Base-by-base conservation (phyloP, 192 early-diverging fungal species). In the Diversispora epigaea region DNA sequence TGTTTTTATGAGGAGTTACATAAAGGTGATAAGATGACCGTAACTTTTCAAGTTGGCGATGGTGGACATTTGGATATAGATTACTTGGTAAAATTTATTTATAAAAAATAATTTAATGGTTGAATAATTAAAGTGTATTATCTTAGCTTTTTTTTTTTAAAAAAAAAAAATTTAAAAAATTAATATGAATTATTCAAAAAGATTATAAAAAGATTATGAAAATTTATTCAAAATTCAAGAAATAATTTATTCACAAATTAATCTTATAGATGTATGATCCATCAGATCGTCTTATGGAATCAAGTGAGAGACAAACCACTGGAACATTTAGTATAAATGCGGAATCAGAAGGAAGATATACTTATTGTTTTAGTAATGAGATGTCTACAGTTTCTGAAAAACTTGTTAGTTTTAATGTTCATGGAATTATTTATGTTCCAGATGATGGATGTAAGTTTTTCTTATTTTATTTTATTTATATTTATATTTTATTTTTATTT, bases 361-460 rank as follows among this genome's bases (percentile, higher is more conserved):
- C 81, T 12, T 92, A 89, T 79, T 94, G 93, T 81, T 94, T 94
- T 80, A 89, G 86, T 76, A 94, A 94, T 80, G 77, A 82, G 43
- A 86, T 89, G 81, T 88, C 86, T n/a, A 79, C 85, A 25, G 41
- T 85, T 71, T 79, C 84, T 22, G 88, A 87, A 6, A 90, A 91
- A 83, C 71, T 71, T 32, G 68, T 93, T 32, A 79, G 84, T 32
- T 92, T 91, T 77, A 87, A 88, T 72, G 81, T 81, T 32, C 76
- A 84, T 49, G 85, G 85, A 49, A 55, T 84, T 17, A 70, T 84
- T 63, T 67, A 82, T 71, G 69, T 83, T 74, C 68, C 77, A 61
- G 79, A 84, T 47, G 67, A 68, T 77, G 64, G 83, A 80, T 63
- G 46, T 68, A 52, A 78, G 81, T 77, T 80, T 67, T 65, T 45